Evolutionary conservation across 345 rosid species (phyloP).

Genomic region (Salix brachista): DNA sequence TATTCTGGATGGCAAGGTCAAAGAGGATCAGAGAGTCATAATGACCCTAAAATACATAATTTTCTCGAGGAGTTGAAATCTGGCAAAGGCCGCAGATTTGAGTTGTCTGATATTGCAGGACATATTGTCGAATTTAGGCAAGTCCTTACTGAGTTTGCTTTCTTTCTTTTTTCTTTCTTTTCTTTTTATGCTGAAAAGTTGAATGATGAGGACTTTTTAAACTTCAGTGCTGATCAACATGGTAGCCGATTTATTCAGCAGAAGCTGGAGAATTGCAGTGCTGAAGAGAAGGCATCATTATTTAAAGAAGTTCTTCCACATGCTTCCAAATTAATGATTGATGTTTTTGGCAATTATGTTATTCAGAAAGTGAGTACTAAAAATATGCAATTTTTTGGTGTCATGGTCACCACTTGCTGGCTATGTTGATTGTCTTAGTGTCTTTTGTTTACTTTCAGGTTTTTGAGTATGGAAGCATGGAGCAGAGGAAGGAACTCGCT

Average conservation of each 20-base stretch:
- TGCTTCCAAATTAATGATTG: constrained; percentile 84
- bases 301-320: constrained; percentile 87
- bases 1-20: constrained; percentile 84
- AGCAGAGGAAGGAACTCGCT: constrained; percentile 87
- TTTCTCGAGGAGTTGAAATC: constrained; percentile 93
- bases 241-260: constrained; percentile 99
- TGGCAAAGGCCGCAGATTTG: constrained; percentile 72
- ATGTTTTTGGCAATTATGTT: constrained; percentile 98
- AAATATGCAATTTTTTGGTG: neutral
- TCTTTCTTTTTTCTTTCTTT: constrained; percentile 14
- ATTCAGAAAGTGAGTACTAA: constrained; percentile 72
- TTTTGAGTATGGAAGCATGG: constrained; percentile 83
- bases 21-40: constrained; percentile 52
- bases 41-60: constrained; percentile 60
- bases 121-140: constrained; percentile 91
- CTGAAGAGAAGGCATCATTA: constrained; percentile 76
- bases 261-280: constrained; percentile 76
- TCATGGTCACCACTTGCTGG: neutral
- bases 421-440: constrained; percentile 6
- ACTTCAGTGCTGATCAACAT: constrained; percentile 89
- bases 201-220: constrained; percentile 16
- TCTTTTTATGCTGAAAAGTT: neutral
- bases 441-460: constrained; percentile 43
- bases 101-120: constrained; percentile 78
- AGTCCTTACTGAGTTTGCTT: constrained; percentile 20